A percentile compares a stretch with the other conserved stretches of the same genome.
Evolutionary conservation across 2,329 filamentous ascomycete species (phyloP).

Genomic region (Exophiala xenobiotica): DNA sequence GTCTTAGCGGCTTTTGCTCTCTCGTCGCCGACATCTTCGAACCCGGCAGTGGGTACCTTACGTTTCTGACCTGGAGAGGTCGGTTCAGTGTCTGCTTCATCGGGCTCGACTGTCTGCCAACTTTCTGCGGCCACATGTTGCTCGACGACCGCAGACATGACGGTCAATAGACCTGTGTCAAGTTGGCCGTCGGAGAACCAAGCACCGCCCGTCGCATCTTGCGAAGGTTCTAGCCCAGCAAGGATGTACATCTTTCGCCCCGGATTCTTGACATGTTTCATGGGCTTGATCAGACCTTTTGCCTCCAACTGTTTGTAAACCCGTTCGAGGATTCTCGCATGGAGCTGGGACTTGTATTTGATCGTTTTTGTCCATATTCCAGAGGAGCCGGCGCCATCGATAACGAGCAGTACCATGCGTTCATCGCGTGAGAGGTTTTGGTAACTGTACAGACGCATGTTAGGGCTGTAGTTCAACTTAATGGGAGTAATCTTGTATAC

Average conservation of each 20-base stretch:
- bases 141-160: conserved; percentile 61
- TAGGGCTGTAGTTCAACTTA: conserved; percentile 13
- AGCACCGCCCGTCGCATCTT: conserved; percentile 86
- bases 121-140: conserved; percentile 70
- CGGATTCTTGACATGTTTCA: conserved; percentile 88
- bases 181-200: conserved; percentile 93
- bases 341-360: conserved; percentile 74
- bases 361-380: conserved; percentile 91
- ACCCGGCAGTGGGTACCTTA: conserved; percentile 38
- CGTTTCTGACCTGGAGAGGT: conserved; percentile 36
- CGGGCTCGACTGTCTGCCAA: conserved; percentile 57
- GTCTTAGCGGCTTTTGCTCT: conserved; percentile 22
- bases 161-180: conserved; percentile 83
- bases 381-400: conserved; percentile 79
- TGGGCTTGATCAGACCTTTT: conserved; percentile 79
- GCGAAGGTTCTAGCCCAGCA: conserved; percentile 75
- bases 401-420: conserved; percentile 76
- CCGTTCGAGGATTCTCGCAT: conserved; percentile 77
- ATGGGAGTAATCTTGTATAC: conserved; percentile 34
- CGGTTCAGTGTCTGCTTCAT: conserved; percentile 29
- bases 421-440: conserved; percentile 63
- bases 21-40: conserved; percentile 24
- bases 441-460: conserved; percentile 30
- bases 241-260: conserved; percentile 97
- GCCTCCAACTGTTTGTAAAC: conserved; percentile 79